Evolutionary conservation across 2,329 filamentous ascomycete genomes (phyloP).

Genomic region (Lecanicillium sp.): DNA sequence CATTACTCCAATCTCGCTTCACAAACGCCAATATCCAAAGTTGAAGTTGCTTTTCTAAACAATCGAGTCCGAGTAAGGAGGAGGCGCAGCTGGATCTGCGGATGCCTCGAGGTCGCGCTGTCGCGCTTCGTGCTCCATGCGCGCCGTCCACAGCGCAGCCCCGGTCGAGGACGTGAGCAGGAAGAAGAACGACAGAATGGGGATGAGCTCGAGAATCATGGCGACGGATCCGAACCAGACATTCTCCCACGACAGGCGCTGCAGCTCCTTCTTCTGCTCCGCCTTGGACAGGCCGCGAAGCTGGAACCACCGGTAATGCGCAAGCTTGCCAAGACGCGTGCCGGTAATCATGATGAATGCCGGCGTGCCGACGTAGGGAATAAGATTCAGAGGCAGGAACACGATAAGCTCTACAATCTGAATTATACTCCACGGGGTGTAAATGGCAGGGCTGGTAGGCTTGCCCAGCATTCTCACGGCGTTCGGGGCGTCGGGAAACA

Average conservation of each 20-base stretch:
- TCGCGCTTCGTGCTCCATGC: slow-evolving; percentile 58
- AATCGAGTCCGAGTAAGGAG: slow-evolving; percentile 10
- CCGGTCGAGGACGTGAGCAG: slow-evolving; percentile 81
- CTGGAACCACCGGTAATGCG: slow-evolving; percentile 87
- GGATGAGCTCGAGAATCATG: slow-evolving; percentile 79
- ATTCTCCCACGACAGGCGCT: slow-evolving; percentile 69
- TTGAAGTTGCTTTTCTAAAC: no score
- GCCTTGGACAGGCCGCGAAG: slow-evolving; percentile 68
- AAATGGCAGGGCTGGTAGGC: slow-evolving; percentile 68
- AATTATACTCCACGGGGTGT: slow-evolving; percentile 83
- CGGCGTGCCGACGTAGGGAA: slow-evolving; percentile 76
- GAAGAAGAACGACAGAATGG: slow-evolving; percentile 89
- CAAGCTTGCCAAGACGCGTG: slow-evolving; percentile 77
- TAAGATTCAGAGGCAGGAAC: slow-evolving; percentile 76
- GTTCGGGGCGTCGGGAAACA: slow-evolving; percentile 61
- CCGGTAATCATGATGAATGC: slow-evolving; percentile 86
- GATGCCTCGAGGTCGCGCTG: slow-evolving; percentile 9
- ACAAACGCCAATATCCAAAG: no score
- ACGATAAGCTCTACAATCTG: slow-evolving; percentile 82
- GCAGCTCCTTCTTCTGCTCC: slow-evolving; percentile 65
- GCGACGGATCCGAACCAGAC: slow-evolving; percentile 89
- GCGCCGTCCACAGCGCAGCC: slow-evolving; percentile 77
- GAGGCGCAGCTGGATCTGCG: slow-evolving; percentile 5
- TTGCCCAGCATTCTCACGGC: slow-evolving; percentile 77
- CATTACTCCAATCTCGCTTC: neutral